Base-by-base conservation (phyloP, 2,329 filamentous ascomycete genomes). In the Ceratocystis diversiconidia region DNA sequence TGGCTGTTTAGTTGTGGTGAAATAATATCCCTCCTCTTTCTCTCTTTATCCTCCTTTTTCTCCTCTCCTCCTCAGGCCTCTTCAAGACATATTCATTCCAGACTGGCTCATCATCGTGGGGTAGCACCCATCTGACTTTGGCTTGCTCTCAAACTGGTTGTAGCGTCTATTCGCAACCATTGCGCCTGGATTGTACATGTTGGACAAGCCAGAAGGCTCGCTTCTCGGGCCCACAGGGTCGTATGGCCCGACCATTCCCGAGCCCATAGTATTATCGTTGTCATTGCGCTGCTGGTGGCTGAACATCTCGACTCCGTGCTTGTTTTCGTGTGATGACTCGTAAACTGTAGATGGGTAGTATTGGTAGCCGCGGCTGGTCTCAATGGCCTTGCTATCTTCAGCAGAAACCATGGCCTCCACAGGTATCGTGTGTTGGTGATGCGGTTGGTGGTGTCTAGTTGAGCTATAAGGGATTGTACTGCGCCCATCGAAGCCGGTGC, bases 331-430 rank as follows among this genome's bases (percentile, higher is more conserved):
- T 2, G 76, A 74, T 22, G 73, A 73, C 61, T 83, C 80, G 69
- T 82, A 83, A 61, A 82, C 76, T 2, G 79, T 69, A 0, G 75
- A 74, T 0, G 80, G 79, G 68, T 79, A 84, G 69, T 84, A 84
- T 66, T 82, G 78, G 67, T 84, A 84, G 0, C 76, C 78, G 68
- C 82, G 82, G 15, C 76, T 72, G 12, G 73, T 76, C 0, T 77
- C 74, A 52, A 83, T 78, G 1, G 75, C 72, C 71, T 83, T 82
- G 22, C 77, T 76, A 10, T 83, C 79, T 19, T 83, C 79, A 1
- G 78, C 68, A 6, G 79, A 75, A 44, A 85, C 79, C 65, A 80
- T 76, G 1, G 63, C 55, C 61, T 84, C 82, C 62, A 77, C 73
- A 0, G 76, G 76, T 50, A 83, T 74, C 43, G 36, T 62, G 25